Conservation (phyloP, 2,329 filamentous ascomycete species). For the Aureobasidium lini region DNA sequence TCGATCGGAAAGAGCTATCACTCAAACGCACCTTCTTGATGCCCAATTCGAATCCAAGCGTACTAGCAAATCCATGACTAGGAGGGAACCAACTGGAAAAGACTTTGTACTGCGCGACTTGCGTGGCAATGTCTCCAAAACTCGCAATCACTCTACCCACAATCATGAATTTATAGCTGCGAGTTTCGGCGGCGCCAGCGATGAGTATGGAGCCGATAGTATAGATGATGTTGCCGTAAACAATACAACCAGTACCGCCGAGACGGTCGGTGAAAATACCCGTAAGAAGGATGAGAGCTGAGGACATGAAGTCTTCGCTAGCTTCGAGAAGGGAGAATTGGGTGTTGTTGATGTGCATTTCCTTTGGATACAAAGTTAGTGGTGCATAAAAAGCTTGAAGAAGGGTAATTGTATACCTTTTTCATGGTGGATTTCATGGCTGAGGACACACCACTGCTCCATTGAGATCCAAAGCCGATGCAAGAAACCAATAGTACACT, state of each 20-base stretch:
- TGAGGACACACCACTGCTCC: constrained; percentile 53
- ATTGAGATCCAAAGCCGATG: constrained; percentile 54
- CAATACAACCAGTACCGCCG: constrained; percentile 50
- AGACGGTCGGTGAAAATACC: constrained; percentile 52
- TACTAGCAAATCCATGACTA: constrained; percentile 54
- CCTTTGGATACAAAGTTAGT: constrained; percentile 5
- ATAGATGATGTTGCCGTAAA: constrained; percentile 56
- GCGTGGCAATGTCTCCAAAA: constrained; percentile 56
- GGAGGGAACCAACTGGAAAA: constrained; percentile 60
- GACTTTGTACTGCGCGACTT: constrained; percentile 58
- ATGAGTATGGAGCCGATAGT: constrained; percentile 52
- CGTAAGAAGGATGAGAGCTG: constrained; percentile 46
- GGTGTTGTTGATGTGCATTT: constrained; percentile 53
- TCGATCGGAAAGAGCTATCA: neutral
- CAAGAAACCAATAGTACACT: constrained; percentile 45
- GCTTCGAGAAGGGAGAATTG: constrained; percentile 53
- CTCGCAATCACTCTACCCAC: constrained; percentile 48
- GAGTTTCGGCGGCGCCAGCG: constrained; percentile 49
- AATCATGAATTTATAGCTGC: constrained; percentile 55
- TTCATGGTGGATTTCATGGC: constrained; percentile 57
- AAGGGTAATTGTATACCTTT: constrained; percentile 30
- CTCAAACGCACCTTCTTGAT: constrained; percentile 44
- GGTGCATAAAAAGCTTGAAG: neutral
- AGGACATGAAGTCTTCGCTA: constrained; percentile 56
- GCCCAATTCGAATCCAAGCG: constrained; percentile 52